Conservation (phyloP, 225 moss, liverwort and hornwort genomes). For the Rhytidiadelphus loreus region DNA sequence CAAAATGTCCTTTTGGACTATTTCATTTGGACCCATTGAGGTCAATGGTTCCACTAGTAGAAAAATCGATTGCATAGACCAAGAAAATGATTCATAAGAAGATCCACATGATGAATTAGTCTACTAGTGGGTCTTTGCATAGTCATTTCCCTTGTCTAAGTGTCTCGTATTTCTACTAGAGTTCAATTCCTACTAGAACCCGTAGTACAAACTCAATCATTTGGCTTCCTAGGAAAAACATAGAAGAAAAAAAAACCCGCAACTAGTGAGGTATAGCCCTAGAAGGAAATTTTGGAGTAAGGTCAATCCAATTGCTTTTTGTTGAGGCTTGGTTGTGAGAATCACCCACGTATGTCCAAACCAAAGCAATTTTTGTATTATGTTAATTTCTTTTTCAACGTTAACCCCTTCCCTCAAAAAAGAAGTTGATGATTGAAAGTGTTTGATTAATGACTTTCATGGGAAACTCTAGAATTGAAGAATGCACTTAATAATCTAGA, state of each 20-base stretch:
- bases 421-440: no score
- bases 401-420: neutral
- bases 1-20: neutral
- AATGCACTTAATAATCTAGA: neutral
- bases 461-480: neutral
- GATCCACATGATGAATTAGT: neutral
- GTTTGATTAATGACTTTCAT: neutral
- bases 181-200: neutral
- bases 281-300: fast-evolving
- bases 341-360: fast-evolving
- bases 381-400: neutral
- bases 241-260: fast-evolving
- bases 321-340: neutral
- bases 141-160: neutral
- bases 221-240: neutral
- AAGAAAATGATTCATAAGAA: neutral
- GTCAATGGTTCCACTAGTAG: neutral
- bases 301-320: neutral
- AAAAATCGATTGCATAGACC: neutral
- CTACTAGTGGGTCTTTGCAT: neutral
- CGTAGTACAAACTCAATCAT: neutral
- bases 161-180: neutral
- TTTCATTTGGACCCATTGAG: neutral
- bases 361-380: neutral
- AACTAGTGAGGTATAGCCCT: fast-evolving